These are phyloP conservation scores for Verbascum thapsus DNA, from an alignment of 257 asterid species.

Conservation along the genomic window DNA sequence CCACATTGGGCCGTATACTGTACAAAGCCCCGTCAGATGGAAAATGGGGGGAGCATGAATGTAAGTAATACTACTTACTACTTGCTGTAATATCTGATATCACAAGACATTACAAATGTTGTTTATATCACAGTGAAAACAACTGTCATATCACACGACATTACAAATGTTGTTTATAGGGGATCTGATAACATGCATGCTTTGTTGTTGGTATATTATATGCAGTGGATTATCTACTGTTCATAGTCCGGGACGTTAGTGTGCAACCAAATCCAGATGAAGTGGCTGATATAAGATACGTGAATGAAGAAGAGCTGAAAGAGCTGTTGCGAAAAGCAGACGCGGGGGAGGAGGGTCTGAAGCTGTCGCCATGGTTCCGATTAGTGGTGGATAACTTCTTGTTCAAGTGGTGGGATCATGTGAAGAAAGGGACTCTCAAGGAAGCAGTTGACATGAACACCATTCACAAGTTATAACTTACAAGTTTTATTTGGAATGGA, in stretches of 20 bases:
- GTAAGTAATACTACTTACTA: constrained; percentile 75
- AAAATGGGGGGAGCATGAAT: constrained; percentile 98
- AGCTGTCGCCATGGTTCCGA: constrained; percentile 96
- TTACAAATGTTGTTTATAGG: too few relatives aligned
- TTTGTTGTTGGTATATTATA: too few relatives aligned
- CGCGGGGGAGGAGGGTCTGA: constrained; percentile 85
- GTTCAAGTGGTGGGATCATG: constrained; percentile 98
- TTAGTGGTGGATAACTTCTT: constrained; percentile 84
- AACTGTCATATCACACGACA: too few relatives aligned
- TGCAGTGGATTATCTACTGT: constrained; percentile 94
- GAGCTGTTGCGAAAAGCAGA: constrained; percentile 85
- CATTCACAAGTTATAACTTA: constrained; percentile 74
- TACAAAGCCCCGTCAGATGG: constrained; percentile 98
- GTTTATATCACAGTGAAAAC: too few relatives aligned
- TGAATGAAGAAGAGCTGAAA: constrained; percentile 67
- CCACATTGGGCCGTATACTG: constrained; percentile 83
- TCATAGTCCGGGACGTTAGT: constrained; percentile 75
- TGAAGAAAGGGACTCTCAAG: constrained; percentile 72
- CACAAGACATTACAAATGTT: background rate
- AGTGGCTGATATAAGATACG: constrained; percentile 77
- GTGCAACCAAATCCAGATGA: constrained; percentile 89
- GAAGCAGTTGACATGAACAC: constrained; percentile 87
- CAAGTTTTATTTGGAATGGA: constrained; percentile 15
- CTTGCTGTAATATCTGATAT: background rate
- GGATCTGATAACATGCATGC: too few relatives aligned